Conservation (phyloP, 1,284 basidiomycete species). For the Malassezia obtusa region DNA sequence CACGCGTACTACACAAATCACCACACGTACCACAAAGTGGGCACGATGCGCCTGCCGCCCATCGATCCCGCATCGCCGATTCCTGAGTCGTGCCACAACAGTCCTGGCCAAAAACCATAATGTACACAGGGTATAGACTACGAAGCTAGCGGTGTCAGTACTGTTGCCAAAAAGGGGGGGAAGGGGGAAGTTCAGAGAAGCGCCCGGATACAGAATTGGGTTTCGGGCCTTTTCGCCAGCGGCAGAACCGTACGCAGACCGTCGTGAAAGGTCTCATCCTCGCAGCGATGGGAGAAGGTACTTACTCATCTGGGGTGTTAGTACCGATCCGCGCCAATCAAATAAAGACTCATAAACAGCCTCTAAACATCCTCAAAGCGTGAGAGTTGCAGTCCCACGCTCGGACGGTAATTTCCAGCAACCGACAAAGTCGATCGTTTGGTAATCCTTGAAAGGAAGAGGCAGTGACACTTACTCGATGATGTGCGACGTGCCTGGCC, state of each 20-base stretch:
- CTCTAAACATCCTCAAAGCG: conserved; percentile 30
- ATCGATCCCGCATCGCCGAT: conserved; percentile 27
- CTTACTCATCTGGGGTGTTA: neutral
- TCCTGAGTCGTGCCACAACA: conserved; percentile 26
- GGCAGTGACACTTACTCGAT: conserved; percentile 1
- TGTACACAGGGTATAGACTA: neutral
- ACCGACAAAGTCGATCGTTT: conserved; percentile 22
- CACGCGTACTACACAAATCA: conserved; percentile 36
- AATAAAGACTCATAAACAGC: conserved; percentile 37
- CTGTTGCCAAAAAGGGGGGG: neutral
- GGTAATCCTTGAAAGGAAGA: conserved; percentile 16
- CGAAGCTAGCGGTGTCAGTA: neutral
- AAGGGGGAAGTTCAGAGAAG: conserved; percentile 6
- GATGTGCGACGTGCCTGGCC: neutral
- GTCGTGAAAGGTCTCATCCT: conserved; percentile 39
- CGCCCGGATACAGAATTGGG: conserved; percentile 32
- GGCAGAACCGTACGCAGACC: conserved; percentile 34
- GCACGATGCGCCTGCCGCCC: conserved; percentile 26
- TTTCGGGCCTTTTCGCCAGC: conserved; percentile 42
- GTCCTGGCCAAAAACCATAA: conserved; percentile 17
- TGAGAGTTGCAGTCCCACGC: conserved; percentile 18
- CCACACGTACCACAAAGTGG: conserved; percentile 33
- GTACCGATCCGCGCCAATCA: no score
- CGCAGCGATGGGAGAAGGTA: neutral
- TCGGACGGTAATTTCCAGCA: conserved; percentile 46